Evolutionary conservation across 1,139 yeast genomes (phyloP), one percentile per base, ranked within the genome.

Genomic region (Suhomyces coccinellae): DNA sequence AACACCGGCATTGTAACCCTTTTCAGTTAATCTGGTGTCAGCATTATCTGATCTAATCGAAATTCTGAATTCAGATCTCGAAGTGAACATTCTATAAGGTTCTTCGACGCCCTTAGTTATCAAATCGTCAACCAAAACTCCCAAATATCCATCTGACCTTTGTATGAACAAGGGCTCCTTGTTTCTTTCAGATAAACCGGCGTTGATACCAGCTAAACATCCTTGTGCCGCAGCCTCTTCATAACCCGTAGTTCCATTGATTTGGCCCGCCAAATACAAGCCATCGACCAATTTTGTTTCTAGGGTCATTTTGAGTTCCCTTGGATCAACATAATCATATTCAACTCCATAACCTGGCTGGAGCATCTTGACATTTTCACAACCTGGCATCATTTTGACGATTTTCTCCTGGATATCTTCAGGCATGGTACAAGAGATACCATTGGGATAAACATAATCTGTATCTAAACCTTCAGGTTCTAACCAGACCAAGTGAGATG

Each of bases 171-270:
- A 66, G 1, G 82, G 78, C 0, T 70, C 73, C 33, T 70, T 70
- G 0, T 63, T 57, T 41, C 62, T 57, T 16, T 65, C 57, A 0
- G 79, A 58, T 22, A 84, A 70, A 0, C 91, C 93, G 0, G 99
- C 98, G 62, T 95, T 95, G 33, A 91, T 85, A 6, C 99, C 99
- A 1, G 99, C 99, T 40, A 95, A 69, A 46, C 91, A 77, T 1
- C 99, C 99, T 61, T 93, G 99, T 0, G 98, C 85, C 2, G 97
- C 97, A 0, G 99, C 99, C 62, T 95, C 99, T 67, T 95, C 99
- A 57, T 95, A 95, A 0, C 99, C 99, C 0, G 99, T 95, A 1
- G 99, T 95, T 36, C 99, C 99, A 61, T 95, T 95, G 36, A 95
- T 95, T 65, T 95, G 99, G 1, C 99, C 99, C 0, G 99, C 99